Evolutionary conservation across 2,329 filamentous ascomycete species (phyloP).

Genomic region (Cladophialophora exuberans): DNA sequence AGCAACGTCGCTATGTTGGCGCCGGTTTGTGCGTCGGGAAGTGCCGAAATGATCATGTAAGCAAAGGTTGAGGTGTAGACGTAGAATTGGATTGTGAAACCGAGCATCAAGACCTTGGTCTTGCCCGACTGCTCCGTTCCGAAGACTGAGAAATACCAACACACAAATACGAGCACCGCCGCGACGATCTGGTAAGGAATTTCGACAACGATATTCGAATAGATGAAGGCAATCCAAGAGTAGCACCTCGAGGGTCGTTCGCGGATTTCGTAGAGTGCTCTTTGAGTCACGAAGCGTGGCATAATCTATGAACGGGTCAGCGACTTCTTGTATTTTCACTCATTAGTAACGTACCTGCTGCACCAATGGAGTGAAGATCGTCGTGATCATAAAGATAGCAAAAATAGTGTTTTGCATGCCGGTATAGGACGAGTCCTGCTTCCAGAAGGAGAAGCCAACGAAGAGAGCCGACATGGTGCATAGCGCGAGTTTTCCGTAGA

Average conservation of each 20-base stretch:
- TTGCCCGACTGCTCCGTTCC: slow-evolving; percentile 59
- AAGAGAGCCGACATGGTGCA: slow-evolving; percentile 59
- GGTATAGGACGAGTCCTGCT: slow-evolving; percentile 45
- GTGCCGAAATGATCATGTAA: slow-evolving; percentile 78
- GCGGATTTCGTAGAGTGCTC: slow-evolving; percentile 68
- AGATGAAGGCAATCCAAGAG: slow-evolving; percentile 71
- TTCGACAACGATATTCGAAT: slow-evolving; percentile 69
- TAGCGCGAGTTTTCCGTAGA: slow-evolving; percentile 79
- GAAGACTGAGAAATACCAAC: slow-evolving; percentile 75
- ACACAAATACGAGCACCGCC: slow-evolving; percentile 66
- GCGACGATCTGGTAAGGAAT: slow-evolving; percentile 68
- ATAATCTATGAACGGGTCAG: slow-evolving; percentile 40
- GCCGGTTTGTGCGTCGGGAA: slow-evolving; percentile 67
- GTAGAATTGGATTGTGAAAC: slow-evolving; percentile 72
- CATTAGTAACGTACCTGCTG: neutral
- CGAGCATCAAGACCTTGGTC: slow-evolving; percentile 45
- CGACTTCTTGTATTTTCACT: neutral
- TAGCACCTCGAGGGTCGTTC: slow-evolving; percentile 75
- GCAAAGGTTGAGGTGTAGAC: slow-evolving; percentile 74
- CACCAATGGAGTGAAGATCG: slow-evolving; percentile 1
- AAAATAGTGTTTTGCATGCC: slow-evolving; percentile 76
- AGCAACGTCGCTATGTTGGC: slow-evolving; percentile 75
- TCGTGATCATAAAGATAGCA: slow-evolving; percentile 66
- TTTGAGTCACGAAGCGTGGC: slow-evolving; percentile 70
- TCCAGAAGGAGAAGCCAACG: neutral